Evolutionary conservation across 208 protist species (phyloP), one percentile per base, ranked within the genome.

Genomic region (Leishmania lainsoni): DNA sequence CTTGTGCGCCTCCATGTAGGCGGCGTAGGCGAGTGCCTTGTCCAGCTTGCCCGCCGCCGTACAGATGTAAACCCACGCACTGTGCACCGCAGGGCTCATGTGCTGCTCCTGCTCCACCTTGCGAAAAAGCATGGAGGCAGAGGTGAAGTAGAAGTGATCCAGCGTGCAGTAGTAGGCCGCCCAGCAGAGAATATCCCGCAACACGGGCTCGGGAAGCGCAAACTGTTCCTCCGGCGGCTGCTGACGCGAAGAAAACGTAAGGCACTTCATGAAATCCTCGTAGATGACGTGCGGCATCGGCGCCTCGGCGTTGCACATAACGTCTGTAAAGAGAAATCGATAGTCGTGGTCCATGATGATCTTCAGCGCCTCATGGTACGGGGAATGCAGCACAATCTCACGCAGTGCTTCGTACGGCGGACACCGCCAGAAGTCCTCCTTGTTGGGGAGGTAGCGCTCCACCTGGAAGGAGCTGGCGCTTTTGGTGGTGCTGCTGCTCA

Each of bases 261-360:
- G 82, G 42, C 83, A 90, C 76, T 95, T 91, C 93, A 96, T 94
- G 35, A 98, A 89, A 78, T 98, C 94, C 54, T 96, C 93, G 84
- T 98, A 98, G 71, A 98, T 80, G 17, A 96, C 85, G 72, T 98
- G 93, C 22, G 94, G 94, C 76, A 96, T 86, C 32, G 94, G 94
- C 16, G 92, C 94, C 72, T 95, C 93, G 35, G 58, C 45, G 51
- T 86, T 77, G 65, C 81, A 86, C 54, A 96, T 79, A 16, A 96
- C 61, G 29, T 87, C 81, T 0, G 86, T 58, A 49, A 96, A 91
- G n/a, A 96, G 80, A 77, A 95, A 92, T 42, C 89, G 89, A 78
- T 88, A 91, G 86, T 90, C 89, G 76, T 97, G 91, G 81, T 95
- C 89, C 87, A 91, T 92, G 76, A 96, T 91, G 63, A 89, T 83